Evolutionary conservation across 768 basidiomycete genomes (phyloP), one percentile per base, ranked within the genome.

Genomic region (Mycena galopus): DNA sequence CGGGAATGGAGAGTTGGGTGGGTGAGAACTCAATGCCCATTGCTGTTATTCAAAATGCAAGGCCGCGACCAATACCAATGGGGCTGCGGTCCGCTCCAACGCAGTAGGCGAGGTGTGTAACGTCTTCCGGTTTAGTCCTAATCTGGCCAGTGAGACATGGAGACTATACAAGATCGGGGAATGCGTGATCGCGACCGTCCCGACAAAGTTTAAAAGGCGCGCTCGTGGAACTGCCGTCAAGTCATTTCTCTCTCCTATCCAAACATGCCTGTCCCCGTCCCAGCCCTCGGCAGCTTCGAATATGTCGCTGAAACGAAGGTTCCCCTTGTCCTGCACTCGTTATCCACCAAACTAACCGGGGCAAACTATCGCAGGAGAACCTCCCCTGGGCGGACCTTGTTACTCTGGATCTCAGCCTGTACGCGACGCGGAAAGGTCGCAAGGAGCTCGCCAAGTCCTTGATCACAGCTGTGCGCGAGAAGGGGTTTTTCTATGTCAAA

Each of bases 401-500:
- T 73, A 86, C 86, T 2, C 75, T 89, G 47, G 88, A 89, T 74
- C 80, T 89, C 42, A 81, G 82, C 62, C 73, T 81, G 27, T 84
- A 81, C 74, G 77, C 73, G n/a, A 83, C 82, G 2, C 80, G 82
- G 1, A 83, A 86, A 71, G 87, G 86, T 59, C 85, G 83, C 67
- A 78, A 82, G 55, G 72, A 83, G 70, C 85, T 86, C 23, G 84
- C 86, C 1, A 56, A 83, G 63, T 82, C 77, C 12, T 81, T 88
- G 33, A 82, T 88, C 74, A 77, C 82, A 50, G 87, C 85, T 16
- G 81, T 88, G 32, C 83, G 85, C 33, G 83, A 84, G 73, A 84
- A 87, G 69, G 86, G 86, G 16, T 87, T 87, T 80, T 88, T 87
- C 83, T 88, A 87, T 76, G 86, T 88, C 42, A 86, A 84, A 80